phyloP scores from a whole-genome alignment of 345 rosid genomes.

The Rhodomyrtus tomentosa region DNA sequence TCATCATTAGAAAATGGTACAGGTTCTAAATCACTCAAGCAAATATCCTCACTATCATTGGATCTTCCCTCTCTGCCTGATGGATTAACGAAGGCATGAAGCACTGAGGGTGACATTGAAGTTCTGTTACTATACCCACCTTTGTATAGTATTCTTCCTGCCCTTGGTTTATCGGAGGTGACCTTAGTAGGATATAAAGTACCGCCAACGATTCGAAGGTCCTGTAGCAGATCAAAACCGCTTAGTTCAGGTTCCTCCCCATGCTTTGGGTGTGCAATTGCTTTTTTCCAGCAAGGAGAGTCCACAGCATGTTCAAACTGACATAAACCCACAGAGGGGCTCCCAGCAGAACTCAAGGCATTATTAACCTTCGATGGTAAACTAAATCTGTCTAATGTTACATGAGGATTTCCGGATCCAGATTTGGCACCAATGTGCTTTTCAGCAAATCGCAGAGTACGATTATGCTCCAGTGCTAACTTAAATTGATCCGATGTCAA shows the following conservation, averaged over 20 bases:
- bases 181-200: not conserved
- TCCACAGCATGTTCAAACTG: not conserved
- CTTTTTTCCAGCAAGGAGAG: not conserved
- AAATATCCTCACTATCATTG: not conserved
- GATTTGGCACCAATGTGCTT: not conserved
- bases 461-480: not conserved
- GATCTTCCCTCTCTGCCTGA: conserved; percentile 4
- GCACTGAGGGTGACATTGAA: not conserved
- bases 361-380: not conserved
- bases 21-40: conserved; percentile 5
- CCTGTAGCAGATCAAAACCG: not conserved
- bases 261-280: not conserved
- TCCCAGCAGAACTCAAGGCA: not conserved
- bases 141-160: not conserved
- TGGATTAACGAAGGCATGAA: not conserved
- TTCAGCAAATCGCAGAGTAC: not conserved
- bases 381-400: not conserved
- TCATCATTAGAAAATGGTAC: not conserved
- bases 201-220: not conserved
- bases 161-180: not conserved
- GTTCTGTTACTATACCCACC: not conserved
- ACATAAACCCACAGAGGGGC: not conserved
- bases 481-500: not conserved
- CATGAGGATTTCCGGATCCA: not conserved
- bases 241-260: not conserved